Evolutionary conservation across 805 yeast genomes (phyloP).

Genomic region (Nakazawaea anatomiae): DNA sequence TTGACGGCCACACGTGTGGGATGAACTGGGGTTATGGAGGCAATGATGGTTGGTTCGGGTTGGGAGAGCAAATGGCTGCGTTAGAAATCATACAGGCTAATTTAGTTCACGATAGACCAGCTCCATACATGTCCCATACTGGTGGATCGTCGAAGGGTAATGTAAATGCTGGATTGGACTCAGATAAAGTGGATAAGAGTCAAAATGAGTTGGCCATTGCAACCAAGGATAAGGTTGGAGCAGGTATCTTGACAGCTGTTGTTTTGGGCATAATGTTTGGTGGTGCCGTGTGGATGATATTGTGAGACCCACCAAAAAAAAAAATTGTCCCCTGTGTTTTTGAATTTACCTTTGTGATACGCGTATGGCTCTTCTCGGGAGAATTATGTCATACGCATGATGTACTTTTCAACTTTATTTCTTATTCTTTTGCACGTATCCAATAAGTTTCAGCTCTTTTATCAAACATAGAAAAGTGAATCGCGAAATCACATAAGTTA

Average conservation of each 20-base stretch:
- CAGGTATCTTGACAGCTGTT: conserved; percentile 82
- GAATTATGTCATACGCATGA: no score
- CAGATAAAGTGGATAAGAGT: conserved; percentile 40
- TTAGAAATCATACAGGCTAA: conserved; percentile 28
- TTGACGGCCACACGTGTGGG: conserved; percentile 39
- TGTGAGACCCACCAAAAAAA: background rate
- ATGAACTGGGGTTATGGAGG: conserved; percentile 29
- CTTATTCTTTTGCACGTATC: no score
- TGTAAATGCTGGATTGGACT: conserved; percentile 38
- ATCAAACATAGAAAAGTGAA: no score
- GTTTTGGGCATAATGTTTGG: conserved; percentile 56
- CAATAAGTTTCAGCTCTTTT: no score
- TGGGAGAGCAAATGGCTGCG: conserved; percentile 42
- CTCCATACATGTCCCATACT: conserved; percentile 24
- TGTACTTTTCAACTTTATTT: no score
- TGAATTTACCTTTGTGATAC: no score
- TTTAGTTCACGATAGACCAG: conserved; percentile 21
- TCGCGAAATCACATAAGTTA: no score
- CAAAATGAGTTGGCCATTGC: conserved; percentile 42
- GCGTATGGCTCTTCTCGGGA: no score
- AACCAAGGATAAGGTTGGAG: conserved; percentile 76
- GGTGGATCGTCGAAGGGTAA: conserved; percentile 10
- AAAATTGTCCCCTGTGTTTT: no score
- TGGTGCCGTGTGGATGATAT: conserved; percentile 72
- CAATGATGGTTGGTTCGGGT: conserved; percentile 34